phyloP scores from a whole-genome alignment of 371 early-diverging fungal species.

The Mortierella sp. region DNA sequence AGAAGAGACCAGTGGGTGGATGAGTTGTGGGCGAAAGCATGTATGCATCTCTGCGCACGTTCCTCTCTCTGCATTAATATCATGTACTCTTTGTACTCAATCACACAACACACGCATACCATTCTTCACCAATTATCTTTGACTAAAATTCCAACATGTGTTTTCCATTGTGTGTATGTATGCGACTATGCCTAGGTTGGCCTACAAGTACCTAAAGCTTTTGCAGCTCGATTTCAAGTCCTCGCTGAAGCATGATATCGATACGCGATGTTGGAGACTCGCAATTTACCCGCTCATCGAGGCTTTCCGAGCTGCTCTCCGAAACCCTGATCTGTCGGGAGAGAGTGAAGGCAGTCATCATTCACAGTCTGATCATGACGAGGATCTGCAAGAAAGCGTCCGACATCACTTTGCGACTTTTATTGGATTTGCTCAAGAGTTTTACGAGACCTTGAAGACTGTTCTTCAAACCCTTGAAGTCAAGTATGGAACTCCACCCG shows the following conservation, averaged over 20 bases:
- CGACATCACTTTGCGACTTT: constrained; percentile 36
- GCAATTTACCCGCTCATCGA: constrained; percentile 71
- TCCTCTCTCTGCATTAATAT: too few relatives aligned
- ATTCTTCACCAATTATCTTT: not conserved
- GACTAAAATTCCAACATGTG: not conserved
- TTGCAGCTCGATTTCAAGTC: constrained; percentile 62
- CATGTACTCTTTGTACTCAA: too few relatives aligned
- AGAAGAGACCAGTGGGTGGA: too few relatives aligned
- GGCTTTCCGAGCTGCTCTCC: constrained; percentile 63
- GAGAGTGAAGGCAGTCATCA: constrained; percentile 15
- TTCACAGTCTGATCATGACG: constrained; percentile 44
- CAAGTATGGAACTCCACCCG: constrained; percentile 22
- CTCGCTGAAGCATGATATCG: constrained; percentile 68
- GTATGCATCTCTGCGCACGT: too few relatives aligned
- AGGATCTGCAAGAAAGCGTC: constrained; percentile 29
- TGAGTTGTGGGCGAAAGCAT: too few relatives aligned
- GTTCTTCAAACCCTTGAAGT: constrained; percentile 52
- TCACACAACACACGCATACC: too few relatives aligned
- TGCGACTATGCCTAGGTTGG: constrained; percentile 50
- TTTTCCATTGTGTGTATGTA: too few relatives aligned
- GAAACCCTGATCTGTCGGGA: constrained; percentile 32
- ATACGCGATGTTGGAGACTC: constrained; percentile 71
- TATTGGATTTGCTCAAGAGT: constrained; percentile 50
- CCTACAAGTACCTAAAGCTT: constrained; percentile 61
- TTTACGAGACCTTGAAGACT: constrained; percentile 55